Evolutionary conservation across 768 basidiomycete species (phyloP), one percentile per base, ranked within the genome.

Genomic region (Leucogyrophana mollusca): DNA sequence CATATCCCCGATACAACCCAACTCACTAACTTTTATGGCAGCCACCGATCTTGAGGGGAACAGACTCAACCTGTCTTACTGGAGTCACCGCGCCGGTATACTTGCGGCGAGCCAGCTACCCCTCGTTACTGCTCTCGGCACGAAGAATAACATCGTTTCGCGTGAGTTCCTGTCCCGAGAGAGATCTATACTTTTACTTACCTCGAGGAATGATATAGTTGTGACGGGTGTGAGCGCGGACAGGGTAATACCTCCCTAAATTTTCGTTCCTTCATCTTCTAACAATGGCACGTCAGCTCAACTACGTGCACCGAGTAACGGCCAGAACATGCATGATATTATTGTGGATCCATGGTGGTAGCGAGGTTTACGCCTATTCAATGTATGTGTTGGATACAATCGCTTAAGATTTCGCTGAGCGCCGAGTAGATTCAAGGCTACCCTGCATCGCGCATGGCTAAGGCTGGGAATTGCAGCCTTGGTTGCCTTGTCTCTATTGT

Each of bases 321-420:
- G 77, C 78, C 9, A 71, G 82, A 2, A 64, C 71, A 2, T 59
- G 77, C 21, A 70, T 73, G 33, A 61, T 73, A 21, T 47, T 83
- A 18, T 57, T 76, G 2, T 74, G 79, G 66, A 57, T 81, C 18
- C 82, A 83, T 52, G 72, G 56, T 1, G 62, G 68, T 24, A 45
- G 53, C 4, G 23, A 61, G 44, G 9, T 55, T 17, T 56, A 49
- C 17, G 11, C 2, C 4, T 0, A 18, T 3, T 3, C 7, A 16
- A n/a, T 8, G 62, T 61, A 57, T 1, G 50, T 11, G 6, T 0
- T 10, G 25, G 32, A 3, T 23, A 9, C 7, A 11, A 14, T 23
- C 2, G 4, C 9, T 3, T 20, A 13, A 1, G 41, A 14, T 20
- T 20, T 32, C 34, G 1, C 40, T 49, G 20, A 46, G 21, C n/a